Evolutionary conservation across 2,329 filamentous ascomycete species (phyloP), one percentile per base, ranked within the genome.

Genomic region (Gliomastix tumulicola): DNA sequence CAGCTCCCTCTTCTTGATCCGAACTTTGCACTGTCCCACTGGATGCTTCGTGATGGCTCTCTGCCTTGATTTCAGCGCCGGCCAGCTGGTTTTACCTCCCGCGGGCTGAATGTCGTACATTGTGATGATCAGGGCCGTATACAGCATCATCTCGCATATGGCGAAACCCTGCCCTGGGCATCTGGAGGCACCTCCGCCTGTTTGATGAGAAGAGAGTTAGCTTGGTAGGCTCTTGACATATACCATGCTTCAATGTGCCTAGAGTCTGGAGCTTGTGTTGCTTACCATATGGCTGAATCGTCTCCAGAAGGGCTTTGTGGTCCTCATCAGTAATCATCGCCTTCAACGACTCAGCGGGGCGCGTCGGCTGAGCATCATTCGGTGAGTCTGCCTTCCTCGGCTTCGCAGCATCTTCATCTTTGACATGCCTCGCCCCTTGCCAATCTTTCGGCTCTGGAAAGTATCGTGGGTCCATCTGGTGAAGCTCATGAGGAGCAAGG

Each of bases 21-120:
- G 62, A 3, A 56, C 53, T 23, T 48, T 53, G 16, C 1, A 50
- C 30, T 33, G 45, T 16, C 40, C 44, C 19, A 42, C 44, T 4
- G 56, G 55, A 34, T 48, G 40, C 17, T 46, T 50, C 6, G 52
- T 49, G 11, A 55, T 49, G 7, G 48, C 48, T 3, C 46, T 41
- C 12, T 54, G 54, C 17, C 44, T 49, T 4, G 44, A 43, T 17
- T 44, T 44, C 1, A 55, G 49, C 6, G 41, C 35, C 4, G 40
- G 39, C 59, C 56, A 62, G 6, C 37, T 40, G 17, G 13, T 16
- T 5, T 45, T 34, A 9, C 50, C 53, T 6, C 46, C 43, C 1
- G 48, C 48, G 2, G 60, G 53, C 32, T 49, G 40, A 18, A 65
- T 50, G 16, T 63, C 57, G 37, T 63, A 65, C 19, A 62, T 49